phyloP scores from a whole-genome alignment of 108 stramenopile species.

The Schizochytrium sp. region DNA sequence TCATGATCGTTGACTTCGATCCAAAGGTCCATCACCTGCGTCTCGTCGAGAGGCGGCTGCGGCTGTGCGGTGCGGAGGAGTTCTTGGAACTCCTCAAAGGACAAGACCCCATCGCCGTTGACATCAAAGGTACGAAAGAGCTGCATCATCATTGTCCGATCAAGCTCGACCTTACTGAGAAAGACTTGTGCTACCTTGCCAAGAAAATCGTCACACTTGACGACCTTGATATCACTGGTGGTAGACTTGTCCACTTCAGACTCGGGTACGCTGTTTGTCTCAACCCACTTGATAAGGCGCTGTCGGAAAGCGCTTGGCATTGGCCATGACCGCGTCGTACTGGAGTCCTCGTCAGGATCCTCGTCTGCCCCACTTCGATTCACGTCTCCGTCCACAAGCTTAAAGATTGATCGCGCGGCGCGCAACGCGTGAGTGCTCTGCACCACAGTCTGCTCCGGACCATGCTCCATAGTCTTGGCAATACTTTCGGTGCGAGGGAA shows the following conservation, averaged over 20 bases:
- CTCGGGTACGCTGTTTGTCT: not conserved
- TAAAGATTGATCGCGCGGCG: not conserved
- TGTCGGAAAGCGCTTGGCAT: not conserved
- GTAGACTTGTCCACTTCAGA: conserved; percentile 5
- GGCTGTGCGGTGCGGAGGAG: not conserved
- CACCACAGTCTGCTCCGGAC: not conserved
- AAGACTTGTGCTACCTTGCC: not conserved
- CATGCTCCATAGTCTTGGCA: not conserved
- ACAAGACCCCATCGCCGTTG: conserved; percentile 1
- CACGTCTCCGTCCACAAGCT: not conserved
- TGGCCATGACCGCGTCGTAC: not conserved
- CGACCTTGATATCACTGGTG: not conserved
- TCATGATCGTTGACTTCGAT: conserved; percentile 15
- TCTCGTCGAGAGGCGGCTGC: not conserved
- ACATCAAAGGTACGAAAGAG: not conserved
- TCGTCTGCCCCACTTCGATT: not conserved
- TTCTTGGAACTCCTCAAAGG: not conserved
- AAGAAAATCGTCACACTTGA: not conserved
- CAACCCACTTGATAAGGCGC: not conserved
- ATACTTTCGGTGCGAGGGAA: not conserved
- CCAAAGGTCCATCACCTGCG: conserved; percentile 7
- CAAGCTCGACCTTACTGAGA: not conserved
- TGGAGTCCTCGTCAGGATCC: not conserved
- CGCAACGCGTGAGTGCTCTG: not conserved
- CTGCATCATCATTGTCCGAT: not conserved